Evolutionary conservation across 2,329 filamentous ascomycete species (phyloP).

Genomic region (Exophiala calicioides): DNA sequence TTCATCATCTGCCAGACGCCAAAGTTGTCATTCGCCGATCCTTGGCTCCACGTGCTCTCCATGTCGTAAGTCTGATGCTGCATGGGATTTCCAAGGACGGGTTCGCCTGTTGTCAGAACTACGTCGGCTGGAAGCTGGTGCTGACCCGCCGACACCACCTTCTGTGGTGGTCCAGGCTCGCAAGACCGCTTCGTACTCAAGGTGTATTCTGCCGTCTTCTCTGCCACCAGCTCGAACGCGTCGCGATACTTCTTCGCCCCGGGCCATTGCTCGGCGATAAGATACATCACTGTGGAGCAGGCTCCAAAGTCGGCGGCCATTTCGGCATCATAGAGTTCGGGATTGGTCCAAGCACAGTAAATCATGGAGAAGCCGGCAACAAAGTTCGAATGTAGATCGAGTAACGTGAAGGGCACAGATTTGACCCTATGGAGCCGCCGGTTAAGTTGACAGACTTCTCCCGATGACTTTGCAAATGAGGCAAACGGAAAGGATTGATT

Average conservation of each 20-base stretch:
- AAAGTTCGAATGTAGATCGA: conserved; percentile 17
- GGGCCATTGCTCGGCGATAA: conserved; percentile 17
- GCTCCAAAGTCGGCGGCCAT: conserved; percentile 14
- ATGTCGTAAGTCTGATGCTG: not conserved
- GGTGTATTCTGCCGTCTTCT: conserved; percentile 12
- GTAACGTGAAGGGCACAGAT: conserved; percentile 15
- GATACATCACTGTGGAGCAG: conserved; percentile 17
- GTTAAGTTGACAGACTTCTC: conserved; percentile 17
- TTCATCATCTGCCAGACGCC: conserved; percentile 14
- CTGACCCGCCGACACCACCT: not conserved
- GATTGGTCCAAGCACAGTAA: conserved; percentile 10
- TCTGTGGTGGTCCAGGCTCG: not conserved
- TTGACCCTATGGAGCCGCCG: conserved; percentile 12
- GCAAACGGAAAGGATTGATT: conserved; percentile 8
- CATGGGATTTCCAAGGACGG: not conserved
- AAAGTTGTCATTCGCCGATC: conserved; percentile 5
- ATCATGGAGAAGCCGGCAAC: conserved; percentile 16
- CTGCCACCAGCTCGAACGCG: conserved; percentile 12
- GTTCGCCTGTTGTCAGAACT: not conserved
- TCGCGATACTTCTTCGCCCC: conserved; percentile 18
- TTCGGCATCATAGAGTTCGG: conserved; percentile 15
- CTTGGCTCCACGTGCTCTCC: not conserved
- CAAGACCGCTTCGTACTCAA: conserved; percentile 2
- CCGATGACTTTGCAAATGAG: conserved; percentile 12
- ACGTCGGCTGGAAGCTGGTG: not conserved